A percentile compares a stretch with the other conserved stretches of the same genome.
phyloP scores from a whole-genome alignment of 176 grass and related monocot genomes.

The Musa acuminata region DNA sequence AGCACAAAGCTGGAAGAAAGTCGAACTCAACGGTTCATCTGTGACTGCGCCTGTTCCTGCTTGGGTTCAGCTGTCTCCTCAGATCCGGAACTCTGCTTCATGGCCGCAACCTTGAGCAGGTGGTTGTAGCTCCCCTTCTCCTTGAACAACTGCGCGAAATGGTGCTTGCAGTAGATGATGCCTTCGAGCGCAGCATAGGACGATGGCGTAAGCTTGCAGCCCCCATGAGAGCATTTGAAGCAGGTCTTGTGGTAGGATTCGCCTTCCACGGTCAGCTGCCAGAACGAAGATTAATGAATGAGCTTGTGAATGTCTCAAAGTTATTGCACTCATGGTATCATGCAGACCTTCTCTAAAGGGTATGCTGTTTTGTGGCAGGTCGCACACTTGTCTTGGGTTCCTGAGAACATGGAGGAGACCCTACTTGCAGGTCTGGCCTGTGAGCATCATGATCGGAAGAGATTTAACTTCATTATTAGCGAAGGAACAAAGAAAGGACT shows the following conservation, averaged over 20 bases:
- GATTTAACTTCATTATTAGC: conserved; percentile 3
- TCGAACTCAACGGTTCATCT: no score
- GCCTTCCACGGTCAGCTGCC: conserved; percentile 67
- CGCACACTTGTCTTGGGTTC: conserved; percentile 80
- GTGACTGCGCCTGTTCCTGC: no score
- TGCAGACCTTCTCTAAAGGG: conserved; percentile 69
- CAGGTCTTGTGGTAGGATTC: conserved; percentile 90
- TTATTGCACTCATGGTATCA: neutral
- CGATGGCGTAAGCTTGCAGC: conserved; percentile 69
- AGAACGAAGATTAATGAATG: neutral
- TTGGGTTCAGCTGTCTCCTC: neutral
- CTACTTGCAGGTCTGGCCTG: conserved; percentile 79
- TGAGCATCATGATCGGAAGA: neutral
- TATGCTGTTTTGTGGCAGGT: conserved; percentile 85
- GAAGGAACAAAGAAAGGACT: neutral
- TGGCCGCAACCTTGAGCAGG: conserved; percentile 34
- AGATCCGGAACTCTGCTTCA: conserved; percentile 37
- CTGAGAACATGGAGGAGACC: conserved; percentile 69
- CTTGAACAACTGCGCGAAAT: conserved; percentile 83
- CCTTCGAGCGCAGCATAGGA: conserved; percentile 85
- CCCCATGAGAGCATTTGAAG: conserved; percentile 76
- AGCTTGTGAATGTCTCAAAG: neutral
- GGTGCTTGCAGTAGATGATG: conserved; percentile 86
- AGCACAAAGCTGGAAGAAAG: no score
- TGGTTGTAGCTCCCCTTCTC: conserved; percentile 96